Evolutionary conservation across 176 grass and related monocot species (phyloP).

Genomic region (Hyparrhenia diplandra): DNA sequence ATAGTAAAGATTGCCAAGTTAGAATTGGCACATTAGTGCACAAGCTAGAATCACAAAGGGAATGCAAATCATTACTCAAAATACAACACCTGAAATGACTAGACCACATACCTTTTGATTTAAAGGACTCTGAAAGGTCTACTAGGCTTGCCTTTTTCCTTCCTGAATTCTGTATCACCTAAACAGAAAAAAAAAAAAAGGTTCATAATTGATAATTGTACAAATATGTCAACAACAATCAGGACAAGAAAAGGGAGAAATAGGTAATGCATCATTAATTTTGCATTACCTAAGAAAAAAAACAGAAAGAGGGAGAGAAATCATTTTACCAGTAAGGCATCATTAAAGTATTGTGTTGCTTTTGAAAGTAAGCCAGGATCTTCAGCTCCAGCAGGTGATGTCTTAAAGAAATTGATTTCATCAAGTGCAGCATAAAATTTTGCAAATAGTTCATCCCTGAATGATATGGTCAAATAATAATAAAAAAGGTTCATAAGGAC

Average conservation of each 20-base stretch:
- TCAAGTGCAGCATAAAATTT: conserved; percentile 68
- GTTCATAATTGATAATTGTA: background rate
- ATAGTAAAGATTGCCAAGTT: background rate
- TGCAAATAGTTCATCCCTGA: conserved; percentile 67
- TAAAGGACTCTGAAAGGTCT: conserved; percentile 69
- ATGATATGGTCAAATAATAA: conserved; percentile 8
- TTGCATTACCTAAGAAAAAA: no score
- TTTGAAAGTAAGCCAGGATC: conserved; percentile 57
- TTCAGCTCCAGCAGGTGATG: conserved; percentile 51
- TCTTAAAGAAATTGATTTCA: conserved; percentile 64
- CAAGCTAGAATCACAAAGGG: no score
- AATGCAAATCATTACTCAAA: background rate
- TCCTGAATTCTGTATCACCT: conserved; percentile 46
- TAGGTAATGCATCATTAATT: no score
- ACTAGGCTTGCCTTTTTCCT: conserved; percentile 35
- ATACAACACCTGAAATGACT: background rate
- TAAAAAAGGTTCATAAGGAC: background rate
- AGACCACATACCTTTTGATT: conserved; percentile 57
- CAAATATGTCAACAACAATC: background rate
- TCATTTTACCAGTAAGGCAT: conserved; percentile 41
- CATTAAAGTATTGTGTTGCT: conserved; percentile 59
- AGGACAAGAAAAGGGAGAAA: background rate
- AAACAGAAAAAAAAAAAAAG: conserved; percentile 8
- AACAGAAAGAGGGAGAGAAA: background rate
- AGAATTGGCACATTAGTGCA: conserved; percentile 9